A percentile compares a stretch with the other conserved stretches of the same genome.
Evolutionary conservation across 345 rosid species (phyloP).

Genomic region (Camelina laxa): DNA sequence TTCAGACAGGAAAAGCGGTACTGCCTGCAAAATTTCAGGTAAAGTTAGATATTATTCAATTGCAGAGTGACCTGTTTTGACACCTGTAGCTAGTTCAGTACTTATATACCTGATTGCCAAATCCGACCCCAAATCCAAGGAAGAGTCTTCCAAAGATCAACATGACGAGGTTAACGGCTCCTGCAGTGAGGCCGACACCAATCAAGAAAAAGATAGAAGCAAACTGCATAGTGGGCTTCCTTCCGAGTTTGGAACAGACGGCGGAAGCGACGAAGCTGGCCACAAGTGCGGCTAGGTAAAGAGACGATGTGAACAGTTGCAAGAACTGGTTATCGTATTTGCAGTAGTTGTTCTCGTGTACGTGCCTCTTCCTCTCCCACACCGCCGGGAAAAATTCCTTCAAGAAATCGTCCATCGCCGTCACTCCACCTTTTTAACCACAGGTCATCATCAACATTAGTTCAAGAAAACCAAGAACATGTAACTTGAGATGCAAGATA

Average conservation of each 20-base stretch:
- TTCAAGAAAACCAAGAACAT: background rate
- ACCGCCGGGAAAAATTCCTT: slow-evolving; percentile 62
- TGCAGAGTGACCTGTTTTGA: background rate
- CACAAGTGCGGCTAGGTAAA: slow-evolving; percentile 71
- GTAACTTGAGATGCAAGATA: slow-evolving; percentile 9
- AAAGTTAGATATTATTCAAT: background rate
- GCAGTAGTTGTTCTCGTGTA: slow-evolving; percentile 72
- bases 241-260: slow-evolving; percentile 54
- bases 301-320: slow-evolving; percentile 75
- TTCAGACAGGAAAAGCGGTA: slow-evolving; percentile 71
- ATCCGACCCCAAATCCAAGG: slow-evolving; percentile 76
- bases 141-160: slow-evolving; percentile 66
- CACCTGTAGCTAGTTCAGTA: background rate
- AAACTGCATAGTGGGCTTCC: slow-evolving; percentile 75
- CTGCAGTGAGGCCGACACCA: slow-evolving; percentile 60
- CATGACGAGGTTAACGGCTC: slow-evolving; percentile 51
- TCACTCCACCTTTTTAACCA: slow-evolving; percentile 68
- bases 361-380: slow-evolving; percentile 60
- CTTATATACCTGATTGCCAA: slow-evolving; percentile 62
- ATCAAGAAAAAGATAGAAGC: slow-evolving; percentile 67
- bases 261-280: slow-evolving; percentile 66
- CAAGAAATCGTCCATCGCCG: slow-evolving; percentile 85
- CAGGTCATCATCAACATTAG: slow-evolving; percentile 19
- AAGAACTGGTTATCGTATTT: slow-evolving; percentile 63
- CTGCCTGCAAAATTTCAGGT: slow-evolving; percentile 49